Evolutionary conservation across 129 eudicot genomes (phyloP), one percentile per base, ranked within the genome.

Genomic region (Flaveria trinervia): DNA sequence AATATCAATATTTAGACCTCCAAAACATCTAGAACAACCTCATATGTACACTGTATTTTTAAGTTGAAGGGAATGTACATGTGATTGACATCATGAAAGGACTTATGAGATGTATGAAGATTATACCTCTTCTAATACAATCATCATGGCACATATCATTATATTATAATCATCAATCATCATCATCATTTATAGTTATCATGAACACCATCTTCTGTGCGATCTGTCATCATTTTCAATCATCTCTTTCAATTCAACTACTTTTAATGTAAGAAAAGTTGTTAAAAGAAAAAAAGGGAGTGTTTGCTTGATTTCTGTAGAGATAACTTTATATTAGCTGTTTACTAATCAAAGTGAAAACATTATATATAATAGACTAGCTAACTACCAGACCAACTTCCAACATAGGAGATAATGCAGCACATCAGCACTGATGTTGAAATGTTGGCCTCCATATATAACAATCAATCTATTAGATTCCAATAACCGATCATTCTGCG

Each of bases 361-460:
- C 16, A 2, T 64, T 64, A 30, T 14, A 30, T 64, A 64, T 28
- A 15, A 64, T 30, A 64, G 69, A 64, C 69, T 15, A 64, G 69
- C 69, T 64, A 64, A 64, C 69, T 28, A 15, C 69, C 69, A 64
- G 33, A 64, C 69, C 69, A 64, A 30, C 69, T 64, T 28, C 69
- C 20, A 54, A 25, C 25, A 68, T 25, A 52, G n/a, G 51, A 7
- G 72, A 18, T 39, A 45, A 45, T 45, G 54, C 78, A 51, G 65
- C 78, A 62, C 72, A 48, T 9, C 71, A 17, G 20, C 62, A 48
- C 1, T 7, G 69, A 80, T 62, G 81, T 64, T 71, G 73, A 70
- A 70, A 57, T 71, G 77, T 45, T 76, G 72, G 79, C 81, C 78
- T 65, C 75, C 36, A 77, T 30, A 61, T 60, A 4, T 25, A 30